These are phyloP conservation scores for Cucurbita pepo DNA, from an alignment of 306 rosid genomes.

Conservation along the genomic window DNA sequence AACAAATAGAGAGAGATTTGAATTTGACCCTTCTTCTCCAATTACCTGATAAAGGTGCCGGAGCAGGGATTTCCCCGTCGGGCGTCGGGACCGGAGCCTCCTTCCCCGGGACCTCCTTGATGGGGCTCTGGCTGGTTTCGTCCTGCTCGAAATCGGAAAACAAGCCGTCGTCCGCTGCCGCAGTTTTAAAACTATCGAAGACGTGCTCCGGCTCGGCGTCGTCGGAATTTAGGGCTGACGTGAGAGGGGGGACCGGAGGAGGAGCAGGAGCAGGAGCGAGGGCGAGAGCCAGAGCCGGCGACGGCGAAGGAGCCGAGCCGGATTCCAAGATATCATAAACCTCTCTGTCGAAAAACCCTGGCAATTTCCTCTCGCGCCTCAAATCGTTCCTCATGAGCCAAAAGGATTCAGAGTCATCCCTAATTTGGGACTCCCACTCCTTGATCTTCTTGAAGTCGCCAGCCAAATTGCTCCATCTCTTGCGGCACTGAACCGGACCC, in stretches of 20 bases:
- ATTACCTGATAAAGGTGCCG: slow-evolving; percentile 61
- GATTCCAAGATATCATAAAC: slow-evolving; percentile 80
- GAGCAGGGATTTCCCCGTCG: slow-evolving; percentile 22
- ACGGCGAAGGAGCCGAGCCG: slow-evolving; percentile 21
- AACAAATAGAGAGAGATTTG: neutral
- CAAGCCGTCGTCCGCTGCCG: slow-evolving; percentile 48
- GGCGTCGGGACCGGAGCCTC: slow-evolving; percentile 10
- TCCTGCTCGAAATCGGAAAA: slow-evolving; percentile 72
- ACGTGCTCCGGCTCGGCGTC: slow-evolving; percentile 21
- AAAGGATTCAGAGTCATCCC: slow-evolving; percentile 77
- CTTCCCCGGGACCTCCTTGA: slow-evolving; percentile 24
- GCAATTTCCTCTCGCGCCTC: slow-evolving; percentile 81
- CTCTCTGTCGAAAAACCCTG: slow-evolving; percentile 77
- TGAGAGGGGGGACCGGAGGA: slow-evolving; percentile 1
- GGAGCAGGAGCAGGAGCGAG: slow-evolving; percentile 8
- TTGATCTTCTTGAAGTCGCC: slow-evolving; percentile 93
- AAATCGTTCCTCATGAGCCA: slow-evolving; percentile 94
- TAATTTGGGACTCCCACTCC: slow-evolving; percentile 71
- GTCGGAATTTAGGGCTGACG: slow-evolving; percentile 4
- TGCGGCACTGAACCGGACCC: slow-evolving; percentile 94
- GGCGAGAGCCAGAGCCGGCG: slow-evolving; percentile 2
- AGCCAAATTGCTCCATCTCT: slow-evolving; percentile 96
- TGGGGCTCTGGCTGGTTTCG: slow-evolving; percentile 36
- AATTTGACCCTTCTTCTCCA: neutral
- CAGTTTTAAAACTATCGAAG: slow-evolving; percentile 48